A percentile compares a stretch with the other conserved stretches of the same genome.
Evolutionary conservation across 2,329 filamentous ascomycete genomes (phyloP).

Genomic region (Dothistroma septosporum): DNA sequence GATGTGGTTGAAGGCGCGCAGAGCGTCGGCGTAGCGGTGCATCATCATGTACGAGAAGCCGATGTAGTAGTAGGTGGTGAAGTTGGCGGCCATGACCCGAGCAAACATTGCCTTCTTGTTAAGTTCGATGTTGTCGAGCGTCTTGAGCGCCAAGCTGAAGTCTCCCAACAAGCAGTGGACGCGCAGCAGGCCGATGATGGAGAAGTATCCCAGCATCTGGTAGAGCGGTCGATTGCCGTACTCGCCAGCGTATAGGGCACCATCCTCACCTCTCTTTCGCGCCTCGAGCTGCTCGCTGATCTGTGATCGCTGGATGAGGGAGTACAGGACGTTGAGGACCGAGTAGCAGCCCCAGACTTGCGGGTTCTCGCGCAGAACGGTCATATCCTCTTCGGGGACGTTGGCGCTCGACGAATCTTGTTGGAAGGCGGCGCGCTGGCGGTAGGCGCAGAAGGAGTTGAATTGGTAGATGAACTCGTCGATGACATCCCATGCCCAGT

Average conservation of each 20-base stretch:
- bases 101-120: conserved; percentile 99
- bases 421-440: conserved; percentile 81
- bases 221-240: conserved; percentile 94
- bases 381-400: conserved; percentile 87
- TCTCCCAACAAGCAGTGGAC: conserved; percentile 96
- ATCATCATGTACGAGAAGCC: conserved; percentile 99
- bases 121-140: conserved; percentile 97
- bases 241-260: conserved; percentile 81
- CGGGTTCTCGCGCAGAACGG: conserved; percentile 88
- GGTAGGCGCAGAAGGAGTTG: conserved; percentile 98
- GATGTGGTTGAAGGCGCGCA: conserved; percentile 99
- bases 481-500: conserved; percentile 99
- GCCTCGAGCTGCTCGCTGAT: conserved; percentile 96
- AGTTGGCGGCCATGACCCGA: conserved; percentile 98
- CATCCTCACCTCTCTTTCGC: conserved; percentile 90
- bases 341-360: conserved; percentile 99
- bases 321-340: conserved; percentile 98
- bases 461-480: conserved; percentile 99
- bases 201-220: conserved; percentile 98
- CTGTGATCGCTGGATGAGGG: conserved; percentile 94
- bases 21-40: conserved; percentile 97
- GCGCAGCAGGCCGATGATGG: conserved; percentile 92
- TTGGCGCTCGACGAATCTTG: conserved; percentile 35
- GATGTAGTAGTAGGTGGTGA: conserved; percentile 99
- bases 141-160: conserved; percentile 97